Percentiles rank a stretch among this genome's conserved stretches.
Conservation (phyloP, 2,329 filamentous ascomycete genomes). For the Trichoderma hamatum region DNA sequence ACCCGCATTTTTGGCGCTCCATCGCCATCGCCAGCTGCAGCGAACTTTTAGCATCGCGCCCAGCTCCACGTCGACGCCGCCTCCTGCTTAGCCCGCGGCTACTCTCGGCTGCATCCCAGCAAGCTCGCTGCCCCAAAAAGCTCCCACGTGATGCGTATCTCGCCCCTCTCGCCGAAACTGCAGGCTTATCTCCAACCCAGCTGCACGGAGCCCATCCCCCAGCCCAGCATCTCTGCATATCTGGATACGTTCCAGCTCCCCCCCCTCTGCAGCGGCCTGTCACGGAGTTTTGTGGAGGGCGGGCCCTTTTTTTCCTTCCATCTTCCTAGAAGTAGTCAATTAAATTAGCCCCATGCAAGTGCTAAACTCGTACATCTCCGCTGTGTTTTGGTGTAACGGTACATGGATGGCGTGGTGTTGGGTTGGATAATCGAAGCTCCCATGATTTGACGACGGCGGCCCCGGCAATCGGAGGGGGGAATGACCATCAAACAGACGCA, state of each 20-base stretch:
- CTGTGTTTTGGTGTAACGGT: background rate
- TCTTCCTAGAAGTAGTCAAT: background rate
- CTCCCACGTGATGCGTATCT: conserved; percentile 32
- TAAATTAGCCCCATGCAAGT: background rate
- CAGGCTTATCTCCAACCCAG: conserved; percentile 7
- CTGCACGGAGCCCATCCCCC: background rate
- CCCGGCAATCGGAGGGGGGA: conserved; percentile 12
- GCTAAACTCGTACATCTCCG: background rate
- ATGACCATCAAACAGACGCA: background rate
- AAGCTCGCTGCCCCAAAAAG: background rate
- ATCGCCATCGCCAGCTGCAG: background rate
- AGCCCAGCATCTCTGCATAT: background rate
- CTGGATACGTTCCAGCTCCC: background rate
- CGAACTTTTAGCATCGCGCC: background rate
- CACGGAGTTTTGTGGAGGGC: conserved; percentile 27
- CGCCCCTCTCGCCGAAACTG: conserved; percentile 18
- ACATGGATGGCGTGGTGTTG: background rate
- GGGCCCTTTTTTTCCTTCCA: background rate
- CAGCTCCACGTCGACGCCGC: conserved; percentile 6
- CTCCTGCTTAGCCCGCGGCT: conserved; percentile 29
- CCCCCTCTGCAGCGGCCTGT: conserved; percentile 27
- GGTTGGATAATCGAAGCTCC: background rate
- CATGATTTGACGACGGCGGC: background rate
- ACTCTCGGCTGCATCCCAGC: conserved; percentile 31
- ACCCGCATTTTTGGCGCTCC: background rate